phyloP scores from a whole-genome alignment of 2,329 filamentous ascomycete genomes.

The Botrytis paeoniae region DNA sequence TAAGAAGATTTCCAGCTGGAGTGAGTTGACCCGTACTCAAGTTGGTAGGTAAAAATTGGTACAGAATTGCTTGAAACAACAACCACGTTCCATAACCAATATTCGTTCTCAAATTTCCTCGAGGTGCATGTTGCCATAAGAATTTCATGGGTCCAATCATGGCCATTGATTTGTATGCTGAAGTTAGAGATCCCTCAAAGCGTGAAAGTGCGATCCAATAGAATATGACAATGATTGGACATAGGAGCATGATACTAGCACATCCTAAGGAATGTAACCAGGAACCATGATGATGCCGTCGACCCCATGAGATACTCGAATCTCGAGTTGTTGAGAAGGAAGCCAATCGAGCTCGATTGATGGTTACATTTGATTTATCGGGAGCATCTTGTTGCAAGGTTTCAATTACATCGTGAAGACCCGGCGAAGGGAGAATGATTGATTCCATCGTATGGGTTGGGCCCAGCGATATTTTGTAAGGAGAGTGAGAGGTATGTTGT shows the following conservation, averaged over 20 bases:
- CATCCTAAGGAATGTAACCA: slow-evolving; percentile 31
- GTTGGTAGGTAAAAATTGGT: slow-evolving; percentile 38
- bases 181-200: slow-evolving; percentile 28
- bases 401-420: slow-evolving; percentile 19
- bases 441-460: slow-evolving; percentile 18
- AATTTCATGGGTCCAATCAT: slow-evolving; percentile 23
- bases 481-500: background rate
- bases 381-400: slow-evolving; percentile 9
- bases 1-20: slow-evolving; percentile 44
- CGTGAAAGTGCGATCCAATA: slow-evolving; percentile 29
- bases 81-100: slow-evolving; percentile 38
- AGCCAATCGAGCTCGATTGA: slow-evolving; percentile 16
- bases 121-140: slow-evolving; percentile 23
- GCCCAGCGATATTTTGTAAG: background rate
- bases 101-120: slow-evolving; percentile 20
- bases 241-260: slow-evolving; percentile 27
- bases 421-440: slow-evolving; percentile 23
- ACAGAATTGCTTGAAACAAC: slow-evolving; percentile 39
- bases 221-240: slow-evolving; percentile 29
- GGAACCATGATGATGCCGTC: slow-evolving; percentile 33
- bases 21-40: slow-evolving; percentile 42
- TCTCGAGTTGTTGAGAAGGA: slow-evolving; percentile 24
- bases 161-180: slow-evolving; percentile 22
- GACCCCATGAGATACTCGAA: slow-evolving; percentile 28
- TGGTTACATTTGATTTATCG: background rate